A percentile compares a stretch with the other conserved stretches of the same genome.
Conservation (phyloP, 2,329 filamentous ascomycete species). For the Botryotinia convoluta region DNA sequence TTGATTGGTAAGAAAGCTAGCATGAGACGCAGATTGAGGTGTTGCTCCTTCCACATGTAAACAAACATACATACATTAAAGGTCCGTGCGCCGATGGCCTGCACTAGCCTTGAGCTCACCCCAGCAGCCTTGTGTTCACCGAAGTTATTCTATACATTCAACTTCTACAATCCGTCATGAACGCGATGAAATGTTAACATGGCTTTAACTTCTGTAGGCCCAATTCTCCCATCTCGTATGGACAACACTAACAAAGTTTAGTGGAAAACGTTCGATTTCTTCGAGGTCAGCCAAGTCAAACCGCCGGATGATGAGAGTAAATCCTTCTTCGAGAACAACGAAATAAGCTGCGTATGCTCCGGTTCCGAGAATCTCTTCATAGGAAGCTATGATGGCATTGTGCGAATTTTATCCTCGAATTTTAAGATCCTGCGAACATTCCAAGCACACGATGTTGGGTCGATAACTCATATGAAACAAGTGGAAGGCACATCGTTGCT, state of each 20-base stretch:
- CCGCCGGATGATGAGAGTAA: constrained; percentile 74
- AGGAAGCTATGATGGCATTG: constrained; percentile 77
- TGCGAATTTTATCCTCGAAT: constrained; percentile 80
- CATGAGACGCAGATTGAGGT: neutral
- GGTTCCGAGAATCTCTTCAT: constrained; percentile 89
- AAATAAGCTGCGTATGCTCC: constrained; percentile 79
- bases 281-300: constrained; percentile 85
- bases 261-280: constrained; percentile 99
- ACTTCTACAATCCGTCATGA: constrained; percentile 10
- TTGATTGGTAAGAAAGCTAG: neutral
- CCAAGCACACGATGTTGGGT: constrained; percentile 75
- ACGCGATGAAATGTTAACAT: constrained; percentile 23
- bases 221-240: neutral
- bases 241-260: constrained; percentile 23
- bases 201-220: constrained; percentile 33
- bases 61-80: neutral
- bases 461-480: constrained; percentile 89
- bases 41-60: neutral
- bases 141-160: neutral
- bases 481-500: constrained; percentile 82
- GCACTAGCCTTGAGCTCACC: constrained; percentile 20
- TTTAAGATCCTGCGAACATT: constrained; percentile 89
- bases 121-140: constrained; percentile 14
- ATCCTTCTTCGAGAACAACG: constrained; percentile 76
- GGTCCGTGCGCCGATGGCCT: constrained; percentile 11